Evolutionary conservation across 352 stramenopile genomes (phyloP).

Genomic region (Pythium phragmitis): DNA sequence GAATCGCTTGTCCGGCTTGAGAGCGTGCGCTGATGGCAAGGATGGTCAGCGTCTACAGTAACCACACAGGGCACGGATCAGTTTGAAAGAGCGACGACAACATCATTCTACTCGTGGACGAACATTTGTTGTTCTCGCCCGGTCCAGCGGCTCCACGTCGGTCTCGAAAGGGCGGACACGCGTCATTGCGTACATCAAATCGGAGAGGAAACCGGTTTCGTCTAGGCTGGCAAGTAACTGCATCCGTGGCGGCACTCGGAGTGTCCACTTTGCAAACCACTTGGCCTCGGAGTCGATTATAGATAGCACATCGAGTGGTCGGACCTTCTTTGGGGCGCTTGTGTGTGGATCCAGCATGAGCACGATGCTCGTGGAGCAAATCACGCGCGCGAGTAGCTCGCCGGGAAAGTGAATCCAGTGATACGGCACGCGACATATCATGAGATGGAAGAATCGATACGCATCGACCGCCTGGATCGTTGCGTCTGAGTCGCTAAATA

Average conservation of each 20-base stretch:
- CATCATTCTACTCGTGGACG: neutral
- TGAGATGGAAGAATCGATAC: constrained; percentile 40
- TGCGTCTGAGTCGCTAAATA: constrained; percentile 7
- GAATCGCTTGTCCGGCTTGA: constrained; percentile 1
- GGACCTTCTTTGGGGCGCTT: constrained; percentile 20
- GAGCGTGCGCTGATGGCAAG: constrained; percentile 4
- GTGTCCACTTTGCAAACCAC: constrained; percentile 55
- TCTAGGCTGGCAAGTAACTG: constrained; percentile 43
- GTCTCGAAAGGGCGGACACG: constrained; percentile 32
- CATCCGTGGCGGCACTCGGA: constrained; percentile 32
- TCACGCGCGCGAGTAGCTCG: constrained; percentile 40
- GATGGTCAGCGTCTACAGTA: constrained; percentile 6
- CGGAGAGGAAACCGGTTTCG: constrained; percentile 17
- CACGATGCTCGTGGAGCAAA: constrained; percentile 45
- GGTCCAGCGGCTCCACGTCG: neutral
- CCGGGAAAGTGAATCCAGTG: constrained; percentile 63
- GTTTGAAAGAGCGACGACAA: neutral
- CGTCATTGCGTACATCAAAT: constrained; percentile 45
- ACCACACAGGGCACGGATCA: neutral
- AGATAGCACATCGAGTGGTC: constrained; percentile 33
- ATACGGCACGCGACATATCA: constrained; percentile 34
- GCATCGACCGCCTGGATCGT: constrained; percentile 32
- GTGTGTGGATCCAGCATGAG: constrained; percentile 37
- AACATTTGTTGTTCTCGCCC: constrained; percentile 1
- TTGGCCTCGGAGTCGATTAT: constrained; percentile 32